Conservation (phyloP, 352 stramenopile genomes). For the Thalassiosira pacifica region DNA sequence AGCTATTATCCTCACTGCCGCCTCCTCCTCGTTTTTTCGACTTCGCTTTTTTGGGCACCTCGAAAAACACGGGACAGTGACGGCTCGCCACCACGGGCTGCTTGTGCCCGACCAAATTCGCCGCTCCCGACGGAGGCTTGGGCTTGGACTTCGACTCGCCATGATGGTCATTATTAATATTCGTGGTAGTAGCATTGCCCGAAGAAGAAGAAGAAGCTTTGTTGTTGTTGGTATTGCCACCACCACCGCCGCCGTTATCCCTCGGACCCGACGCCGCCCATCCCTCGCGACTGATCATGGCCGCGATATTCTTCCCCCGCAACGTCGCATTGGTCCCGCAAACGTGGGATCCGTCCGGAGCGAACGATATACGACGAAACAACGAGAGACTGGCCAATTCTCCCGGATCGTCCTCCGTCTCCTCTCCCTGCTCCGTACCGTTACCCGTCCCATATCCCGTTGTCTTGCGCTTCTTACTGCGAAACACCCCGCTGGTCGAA, state of each 20-base stretch:
- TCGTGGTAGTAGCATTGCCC: too few species aligned
- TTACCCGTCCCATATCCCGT: neutral
- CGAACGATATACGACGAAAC: conserved; percentile 85
- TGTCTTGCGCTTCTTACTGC: conserved; percentile 69
- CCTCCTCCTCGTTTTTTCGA: neutral
- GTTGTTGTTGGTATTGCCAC: neutral
- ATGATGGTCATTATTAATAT: too few species aligned
- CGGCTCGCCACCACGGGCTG: conserved; percentile 81
- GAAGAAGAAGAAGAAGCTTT: too few species aligned
- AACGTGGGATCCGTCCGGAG: conserved; percentile 82
- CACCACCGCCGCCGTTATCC: too few species aligned
- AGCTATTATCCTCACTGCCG: neutral
- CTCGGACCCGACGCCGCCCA: conserved; percentile 67
- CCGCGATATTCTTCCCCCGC: conserved; percentile 84
- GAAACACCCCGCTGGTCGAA: conserved; percentile 77
- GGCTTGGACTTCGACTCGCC: too few species aligned
- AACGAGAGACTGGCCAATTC: conserved; percentile 75
- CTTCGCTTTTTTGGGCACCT: conserved; percentile 37
- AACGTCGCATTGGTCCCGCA: conserved; percentile 84
- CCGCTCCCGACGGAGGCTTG: conserved; percentile 68
- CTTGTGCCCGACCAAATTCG: conserved; percentile 86
- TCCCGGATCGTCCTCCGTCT: conserved; percentile 64
- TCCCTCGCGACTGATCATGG: conserved; percentile 82
- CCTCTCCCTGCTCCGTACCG: conserved; percentile 22
- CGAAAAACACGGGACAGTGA: conserved; percentile 78